These are phyloP conservation scores for Penicillium egyptiacum DNA, from an alignment of 495 filamentous ascomycete species.

Conservation along the genomic window DNA sequence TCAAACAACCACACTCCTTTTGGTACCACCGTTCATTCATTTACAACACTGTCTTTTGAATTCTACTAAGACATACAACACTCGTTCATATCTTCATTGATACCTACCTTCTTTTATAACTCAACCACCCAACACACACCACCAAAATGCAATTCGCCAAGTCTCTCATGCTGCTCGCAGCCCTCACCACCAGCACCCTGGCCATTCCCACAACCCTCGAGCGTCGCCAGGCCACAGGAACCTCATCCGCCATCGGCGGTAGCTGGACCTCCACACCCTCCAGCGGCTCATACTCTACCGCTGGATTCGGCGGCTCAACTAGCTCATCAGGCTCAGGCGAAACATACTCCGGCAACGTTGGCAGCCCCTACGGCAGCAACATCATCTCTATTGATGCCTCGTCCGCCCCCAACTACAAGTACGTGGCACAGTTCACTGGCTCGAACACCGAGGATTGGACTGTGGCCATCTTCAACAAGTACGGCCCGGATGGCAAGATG, in stretches of 20 bases:
- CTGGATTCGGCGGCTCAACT: conserved; percentile 37
- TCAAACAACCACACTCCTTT: conserved; percentile 21
- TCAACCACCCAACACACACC: conserved; percentile 5
- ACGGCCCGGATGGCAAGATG: conserved; percentile 38
- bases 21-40: conserved; percentile 22
- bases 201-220: conserved; percentile 26
- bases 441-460: conserved; percentile 38
- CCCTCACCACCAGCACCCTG: conserved; percentile 30
- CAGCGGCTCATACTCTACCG: conserved; percentile 25
- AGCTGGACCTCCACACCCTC: conserved; percentile 28
- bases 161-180: conserved; percentile 41
- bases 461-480: conserved; percentile 56
- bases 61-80: conserved; percentile 5
- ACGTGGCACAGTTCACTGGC: conserved; percentile 49
- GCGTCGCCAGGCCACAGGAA: conserved; percentile 29
- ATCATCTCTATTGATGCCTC: conserved; percentile 43
- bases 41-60: conserved; percentile 15
- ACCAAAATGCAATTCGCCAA: conserved; percentile 39
- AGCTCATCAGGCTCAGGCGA: conserved; percentile 26
- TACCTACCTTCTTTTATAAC: conserved; percentile 10
- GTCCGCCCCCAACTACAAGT: conserved; percentile 41
- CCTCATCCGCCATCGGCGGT: conserved; percentile 12
- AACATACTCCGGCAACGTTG: conserved; percentile 49
- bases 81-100: conserved; percentile 9
- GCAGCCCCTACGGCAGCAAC: conserved; percentile 54